Conservation (phyloP, 106 monocot genomes). For the Platanthera zijinensis region DNA sequence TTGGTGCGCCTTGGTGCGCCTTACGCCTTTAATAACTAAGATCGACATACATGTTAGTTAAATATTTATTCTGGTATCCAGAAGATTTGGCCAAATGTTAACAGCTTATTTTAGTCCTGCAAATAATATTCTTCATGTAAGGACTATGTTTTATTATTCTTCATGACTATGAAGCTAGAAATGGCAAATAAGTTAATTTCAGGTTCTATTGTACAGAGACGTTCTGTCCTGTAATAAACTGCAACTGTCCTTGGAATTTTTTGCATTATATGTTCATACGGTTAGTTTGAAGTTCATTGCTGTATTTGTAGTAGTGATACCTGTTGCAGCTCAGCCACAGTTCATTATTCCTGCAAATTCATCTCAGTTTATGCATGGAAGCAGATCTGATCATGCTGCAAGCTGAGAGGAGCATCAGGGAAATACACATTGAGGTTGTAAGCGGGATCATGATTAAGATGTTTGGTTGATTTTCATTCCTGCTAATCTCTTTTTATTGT, state of each 20-base stretch:
- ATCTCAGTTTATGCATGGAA: neutral
- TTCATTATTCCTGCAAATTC: constrained; percentile 4
- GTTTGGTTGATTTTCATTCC: neutral
- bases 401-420: neutral
- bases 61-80: neutral
- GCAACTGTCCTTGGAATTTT: neutral
- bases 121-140: neutral
- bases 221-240: neutral
- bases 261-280: neutral
- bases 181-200: neutral
- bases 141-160: neutral
- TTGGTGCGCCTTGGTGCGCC: too few relatives aligned
- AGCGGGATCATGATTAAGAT: neutral
- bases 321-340: constrained; percentile 4
- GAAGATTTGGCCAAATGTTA: neutral
- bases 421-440: neutral
- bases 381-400: neutral
- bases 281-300: constrained; percentile 2
- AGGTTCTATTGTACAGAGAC: neutral
- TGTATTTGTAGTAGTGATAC: neutral
- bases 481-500: neutral
- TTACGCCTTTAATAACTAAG: too few relatives aligned
- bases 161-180: neutral
- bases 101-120: neutral
- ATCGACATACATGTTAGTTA: neutral